A percentile compares a stretch with the other conserved stretches of the same genome.
Evolutionary conservation across 1,284 basidiomycete genomes (phyloP).

Genomic region (Rhodotorula sp.): DNA sequence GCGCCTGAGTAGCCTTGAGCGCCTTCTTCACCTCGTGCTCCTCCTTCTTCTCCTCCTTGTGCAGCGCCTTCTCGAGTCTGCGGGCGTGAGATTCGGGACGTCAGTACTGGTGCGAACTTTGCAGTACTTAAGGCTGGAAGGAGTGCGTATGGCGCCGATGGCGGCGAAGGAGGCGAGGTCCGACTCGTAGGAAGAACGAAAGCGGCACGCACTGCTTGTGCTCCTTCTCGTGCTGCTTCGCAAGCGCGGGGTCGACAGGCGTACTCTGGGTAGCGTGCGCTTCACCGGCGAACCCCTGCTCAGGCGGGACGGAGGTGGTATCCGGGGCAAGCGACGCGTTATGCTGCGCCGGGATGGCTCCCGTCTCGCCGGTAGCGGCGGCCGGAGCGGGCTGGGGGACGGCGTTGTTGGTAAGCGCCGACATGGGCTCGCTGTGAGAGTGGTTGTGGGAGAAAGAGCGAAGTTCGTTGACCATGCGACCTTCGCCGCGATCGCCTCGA

Average conservation of each 20-base stretch:
- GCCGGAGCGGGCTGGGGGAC: not conserved
- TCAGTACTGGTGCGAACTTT: too few species aligned
- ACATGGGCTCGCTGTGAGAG: not conserved
- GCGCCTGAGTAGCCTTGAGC: slow-evolving; percentile 14
- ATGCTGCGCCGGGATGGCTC: not conserved
- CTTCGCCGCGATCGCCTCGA: too few species aligned
- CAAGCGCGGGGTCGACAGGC: slow-evolving; percentile 1
- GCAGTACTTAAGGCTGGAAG: too few species aligned
- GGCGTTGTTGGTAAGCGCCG: not conserved
- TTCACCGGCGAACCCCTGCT: not conserved
- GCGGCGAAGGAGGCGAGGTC: too few species aligned
- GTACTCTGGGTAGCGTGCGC: not conserved
- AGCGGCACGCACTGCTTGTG: slow-evolving; percentile 34
- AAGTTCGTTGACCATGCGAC: too few species aligned
- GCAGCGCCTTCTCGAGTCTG: slow-evolving; percentile 26
- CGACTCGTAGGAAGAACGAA: too few species aligned
- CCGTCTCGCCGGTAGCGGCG: too few species aligned
- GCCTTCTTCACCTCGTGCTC: slow-evolving; percentile 24
- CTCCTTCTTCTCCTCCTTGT: slow-evolving; percentile 35
- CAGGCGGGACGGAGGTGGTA: slow-evolving; percentile 1
- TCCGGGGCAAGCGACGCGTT: not conserved
- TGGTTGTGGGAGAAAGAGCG: not conserved
- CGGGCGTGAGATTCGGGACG: not conserved
- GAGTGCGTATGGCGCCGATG: too few species aligned
- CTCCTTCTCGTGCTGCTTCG: slow-evolving; percentile 34